phyloP scores from a whole-genome alignment of 768 basidiomycete species.

The Mycena leptocephala region DNA sequence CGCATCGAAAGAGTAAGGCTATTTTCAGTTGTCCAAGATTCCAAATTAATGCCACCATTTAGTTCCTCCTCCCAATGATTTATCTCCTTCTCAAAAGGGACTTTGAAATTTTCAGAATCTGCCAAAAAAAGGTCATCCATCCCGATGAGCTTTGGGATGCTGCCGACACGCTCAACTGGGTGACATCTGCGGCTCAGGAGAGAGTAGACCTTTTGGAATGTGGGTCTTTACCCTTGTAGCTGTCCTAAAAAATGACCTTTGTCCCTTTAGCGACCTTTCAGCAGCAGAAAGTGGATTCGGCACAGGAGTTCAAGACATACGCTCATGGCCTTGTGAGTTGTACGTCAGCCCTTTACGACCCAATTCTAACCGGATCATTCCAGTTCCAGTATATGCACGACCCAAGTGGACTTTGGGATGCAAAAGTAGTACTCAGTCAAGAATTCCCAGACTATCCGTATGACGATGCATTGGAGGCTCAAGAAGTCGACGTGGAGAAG shows the following conservation, averaged over 20 bases:
- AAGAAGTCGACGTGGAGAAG: slow-evolving; percentile 31
- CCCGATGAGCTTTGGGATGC: slow-evolving; percentile 46
- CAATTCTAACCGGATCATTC: not conserved
- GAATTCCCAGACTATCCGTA: slow-evolving; percentile 39
- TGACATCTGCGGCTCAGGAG: slow-evolving; percentile 40
- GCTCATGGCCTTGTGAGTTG: slow-evolving; percentile 46
- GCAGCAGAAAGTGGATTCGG: slow-evolving; percentile 42
- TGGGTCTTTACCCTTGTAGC: slow-evolving; percentile 17
- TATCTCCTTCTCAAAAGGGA: slow-evolving; percentile 53
- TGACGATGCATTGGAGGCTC: slow-evolving; percentile 38
- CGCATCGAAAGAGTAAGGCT: slow-evolving; percentile 50
- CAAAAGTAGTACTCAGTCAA: slow-evolving; percentile 23
- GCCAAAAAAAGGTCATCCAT: slow-evolving; percentile 44
- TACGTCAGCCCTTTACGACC: not conserved
- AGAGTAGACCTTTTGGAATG: slow-evolving; percentile 45
- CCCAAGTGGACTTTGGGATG: slow-evolving; percentile 32
- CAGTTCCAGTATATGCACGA: slow-evolving; percentile 35
- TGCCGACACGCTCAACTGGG: slow-evolving; percentile 37
- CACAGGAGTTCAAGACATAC: slow-evolving; percentile 42
- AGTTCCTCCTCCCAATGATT: slow-evolving; percentile 53
- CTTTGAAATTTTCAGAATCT: slow-evolving; percentile 50
- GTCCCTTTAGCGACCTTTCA: slow-evolving; percentile 43
- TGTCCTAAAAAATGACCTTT: not conserved
- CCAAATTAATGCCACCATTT: not conserved
- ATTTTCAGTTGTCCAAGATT: not conserved